These are phyloP conservation scores for Penicillium malachiteum DNA, from an alignment of 495 filamentous ascomycete species.

Conservation along the genomic window DNA sequence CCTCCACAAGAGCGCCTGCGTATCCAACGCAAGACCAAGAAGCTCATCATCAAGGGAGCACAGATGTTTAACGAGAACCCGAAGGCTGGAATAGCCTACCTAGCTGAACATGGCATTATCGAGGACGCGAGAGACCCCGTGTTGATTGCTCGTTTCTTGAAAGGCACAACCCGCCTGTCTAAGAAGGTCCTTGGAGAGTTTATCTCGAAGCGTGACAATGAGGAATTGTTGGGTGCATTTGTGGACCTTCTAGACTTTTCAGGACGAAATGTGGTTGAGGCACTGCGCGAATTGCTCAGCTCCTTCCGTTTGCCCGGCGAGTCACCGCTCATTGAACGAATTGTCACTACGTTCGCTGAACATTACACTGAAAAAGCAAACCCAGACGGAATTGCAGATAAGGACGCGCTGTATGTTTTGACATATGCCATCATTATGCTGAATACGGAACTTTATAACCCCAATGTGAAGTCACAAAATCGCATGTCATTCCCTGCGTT, in stretches of 20 bases:
- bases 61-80: conserved; percentile 94
- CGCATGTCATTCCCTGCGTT: conserved; percentile 85
- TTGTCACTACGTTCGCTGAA: conserved; percentile 80
- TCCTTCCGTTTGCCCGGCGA: conserved; percentile 96
- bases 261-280: conserved; percentile 85
- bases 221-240: conserved; percentile 76
- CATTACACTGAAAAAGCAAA: conserved; percentile 75
- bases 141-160: conserved; percentile 76
- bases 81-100: conserved; percentile 82
- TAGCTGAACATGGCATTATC: conserved; percentile 82
- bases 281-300: conserved; percentile 79
- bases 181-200: conserved; percentile 92
- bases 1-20: conserved; percentile 63
- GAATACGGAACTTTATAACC: conserved; percentile 93
- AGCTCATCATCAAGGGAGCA: conserved; percentile 81
- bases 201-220: conserved; percentile 85
- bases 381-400: conserved; percentile 76
- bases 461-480: conserved; percentile 75
- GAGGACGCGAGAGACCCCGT: conserved; percentile 67
- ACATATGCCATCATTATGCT: conserved; percentile 96
- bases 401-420: conserved; percentile 86
- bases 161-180: conserved; percentile 80
- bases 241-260: conserved; percentile 83
- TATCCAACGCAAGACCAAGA: conserved; percentile 75
- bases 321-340: conserved; percentile 87